Conservation (phyloP, 345 rosid species). For the Aurinia saxatilis region DNA sequence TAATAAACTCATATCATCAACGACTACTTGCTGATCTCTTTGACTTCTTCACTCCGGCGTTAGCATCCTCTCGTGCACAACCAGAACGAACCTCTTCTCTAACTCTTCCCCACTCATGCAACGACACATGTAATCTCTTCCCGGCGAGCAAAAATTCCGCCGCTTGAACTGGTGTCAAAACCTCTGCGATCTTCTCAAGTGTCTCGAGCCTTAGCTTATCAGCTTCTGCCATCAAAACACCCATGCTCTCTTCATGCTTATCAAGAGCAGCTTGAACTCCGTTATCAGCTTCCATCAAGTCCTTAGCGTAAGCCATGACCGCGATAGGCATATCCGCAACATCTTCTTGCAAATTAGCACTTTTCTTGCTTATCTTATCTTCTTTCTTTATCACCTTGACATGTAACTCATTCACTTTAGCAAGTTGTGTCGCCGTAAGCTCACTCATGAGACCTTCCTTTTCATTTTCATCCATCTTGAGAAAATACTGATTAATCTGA, state of each 20-base stretch:
- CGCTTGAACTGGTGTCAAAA: constrained; percentile 36
- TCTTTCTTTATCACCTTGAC: constrained; percentile 23
- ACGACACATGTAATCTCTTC: constrained; percentile 35
- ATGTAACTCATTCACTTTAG: constrained; percentile 28
- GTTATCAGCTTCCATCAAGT: background rate
- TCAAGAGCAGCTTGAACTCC: constrained; percentile 24
- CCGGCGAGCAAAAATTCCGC: constrained; percentile 35
- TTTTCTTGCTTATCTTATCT: constrained; percentile 23
- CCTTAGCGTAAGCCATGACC: constrained; percentile 5
- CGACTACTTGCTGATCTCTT: constrained; percentile 10
- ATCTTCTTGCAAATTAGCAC: constrained; percentile 42
- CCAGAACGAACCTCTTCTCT: constrained; percentile 27
- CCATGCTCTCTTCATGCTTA: constrained; percentile 22
- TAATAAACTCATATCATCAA: background rate
- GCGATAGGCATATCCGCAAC: constrained; percentile 36
- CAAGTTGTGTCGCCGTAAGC: constrained; percentile 26
- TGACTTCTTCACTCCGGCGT: background rate
- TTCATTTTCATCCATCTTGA: background rate
- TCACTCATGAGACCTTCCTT: constrained; percentile 13
- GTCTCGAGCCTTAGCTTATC: constrained; percentile 36
- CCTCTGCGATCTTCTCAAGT: constrained; percentile 18
- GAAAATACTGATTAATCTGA: constrained; percentile 1
- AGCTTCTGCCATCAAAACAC: constrained; percentile 26
- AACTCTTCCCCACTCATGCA: constrained; percentile 37
- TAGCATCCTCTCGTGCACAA: background rate